phyloP scores from a whole-genome alignment of 495 filamentous ascomycete species.

The Aspergillus biplanus region DNA sequence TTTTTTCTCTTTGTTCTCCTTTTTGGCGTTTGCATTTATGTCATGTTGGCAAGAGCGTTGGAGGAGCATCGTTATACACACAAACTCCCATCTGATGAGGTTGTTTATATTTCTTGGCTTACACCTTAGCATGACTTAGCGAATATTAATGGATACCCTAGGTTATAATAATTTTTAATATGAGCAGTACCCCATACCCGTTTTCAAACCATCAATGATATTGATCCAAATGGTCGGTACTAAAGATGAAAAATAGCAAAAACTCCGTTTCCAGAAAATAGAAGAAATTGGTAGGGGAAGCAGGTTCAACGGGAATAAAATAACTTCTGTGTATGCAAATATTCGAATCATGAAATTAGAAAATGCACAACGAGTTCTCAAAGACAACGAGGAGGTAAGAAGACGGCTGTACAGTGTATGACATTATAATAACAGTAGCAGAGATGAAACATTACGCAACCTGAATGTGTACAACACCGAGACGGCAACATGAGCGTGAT shows the following conservation, averaged over 20 bases:
- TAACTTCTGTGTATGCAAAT: not conserved
- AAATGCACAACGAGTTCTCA: not conserved
- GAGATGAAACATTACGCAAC: not conserved
- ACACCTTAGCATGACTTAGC: not conserved
- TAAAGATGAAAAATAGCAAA: not conserved
- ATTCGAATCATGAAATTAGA: slow-evolving; percentile 3
- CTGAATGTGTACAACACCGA: slow-evolving; percentile 8
- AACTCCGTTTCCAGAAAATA: slow-evolving; percentile 16
- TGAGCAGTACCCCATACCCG: too few relatives aligned
- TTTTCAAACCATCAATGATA: not conserved
- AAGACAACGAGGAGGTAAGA: not conserved
- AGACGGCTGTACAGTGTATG: slow-evolving; percentile 4
- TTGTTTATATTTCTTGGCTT: not conserved
- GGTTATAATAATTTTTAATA: not conserved
- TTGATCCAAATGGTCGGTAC: slow-evolving; percentile 1
- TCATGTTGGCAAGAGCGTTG: too few relatives aligned
- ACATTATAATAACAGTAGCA: not conserved
- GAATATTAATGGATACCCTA: not conserved
- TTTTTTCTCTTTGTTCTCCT: not conserved
- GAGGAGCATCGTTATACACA: too few relatives aligned
- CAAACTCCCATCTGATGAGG: not conserved
- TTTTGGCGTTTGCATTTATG: not conserved
- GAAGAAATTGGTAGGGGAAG: not conserved
- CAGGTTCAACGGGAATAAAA: not conserved
- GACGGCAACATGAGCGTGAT: slow-evolving; percentile 5